A percentile compares a stretch with the other conserved stretches of the same genome.
Evolutionary conservation across 805 yeast species (phyloP).

Genomic region (Zygoascus ofunaensis): DNA sequence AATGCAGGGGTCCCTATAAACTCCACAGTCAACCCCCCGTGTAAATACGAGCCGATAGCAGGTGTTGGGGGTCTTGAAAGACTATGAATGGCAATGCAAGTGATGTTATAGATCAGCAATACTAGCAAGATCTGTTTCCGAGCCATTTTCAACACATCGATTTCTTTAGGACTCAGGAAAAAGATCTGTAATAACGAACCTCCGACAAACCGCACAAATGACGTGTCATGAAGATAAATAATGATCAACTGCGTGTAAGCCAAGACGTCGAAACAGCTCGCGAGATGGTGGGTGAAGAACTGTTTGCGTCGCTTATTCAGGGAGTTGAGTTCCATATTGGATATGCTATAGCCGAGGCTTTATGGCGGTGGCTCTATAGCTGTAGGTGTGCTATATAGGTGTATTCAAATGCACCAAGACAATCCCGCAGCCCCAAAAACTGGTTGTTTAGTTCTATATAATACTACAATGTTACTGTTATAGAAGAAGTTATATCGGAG

Average conservation of each 20-base stretch:
- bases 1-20: constrained; percentile 16
- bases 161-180: constrained; percentile 5
- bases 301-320: constrained; percentile 6
- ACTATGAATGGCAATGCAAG: constrained; percentile 12
- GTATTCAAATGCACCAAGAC: too few relatives aligned
- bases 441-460: too few relatives aligned
- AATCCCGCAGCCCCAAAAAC: too few relatives aligned
- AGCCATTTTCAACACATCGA: constrained; percentile 6
- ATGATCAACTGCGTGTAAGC: constrained; percentile 16
- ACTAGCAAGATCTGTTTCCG: constrained; percentile 12
- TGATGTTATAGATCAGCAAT: constrained; percentile 10
- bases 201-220: constrained; percentile 13
- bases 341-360: too few relatives aligned
- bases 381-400: too few relatives aligned
- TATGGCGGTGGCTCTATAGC: too few relatives aligned
- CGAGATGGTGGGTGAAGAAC: constrained; percentile 14
- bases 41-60: constrained; percentile 11
- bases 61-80: constrained; percentile 11
- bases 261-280: constrained; percentile 13
- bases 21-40: constrained; percentile 20
- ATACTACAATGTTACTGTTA: too few relatives aligned
- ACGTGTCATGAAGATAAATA: constrained; percentile 18
- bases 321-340: neutral
- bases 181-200: constrained; percentile 12
- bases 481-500: too few relatives aligned